Evolutionary conservation across 352 stramenopile species (phyloP).

Genomic region (Globisporangium abappressorium): DNA sequence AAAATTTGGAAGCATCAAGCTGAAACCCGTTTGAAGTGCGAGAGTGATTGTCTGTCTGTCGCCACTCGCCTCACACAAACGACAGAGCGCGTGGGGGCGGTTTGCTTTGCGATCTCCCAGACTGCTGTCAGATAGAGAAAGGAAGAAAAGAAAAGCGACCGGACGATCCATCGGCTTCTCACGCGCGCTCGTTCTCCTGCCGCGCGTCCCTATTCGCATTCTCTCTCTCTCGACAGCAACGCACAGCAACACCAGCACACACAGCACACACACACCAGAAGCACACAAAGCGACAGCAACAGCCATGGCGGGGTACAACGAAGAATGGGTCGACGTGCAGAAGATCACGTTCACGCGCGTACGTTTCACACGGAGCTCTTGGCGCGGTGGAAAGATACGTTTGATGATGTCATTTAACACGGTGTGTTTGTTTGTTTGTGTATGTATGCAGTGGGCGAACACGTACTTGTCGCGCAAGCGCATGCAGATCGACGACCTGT

Average conservation of each 20-base stretch:
- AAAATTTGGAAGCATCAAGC: background rate
- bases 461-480: constrained; percentile 86
- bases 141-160: constrained; percentile 8
- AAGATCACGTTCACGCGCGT: constrained; percentile 91
- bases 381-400: background rate
- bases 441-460: constrained; percentile 74
- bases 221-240: constrained; percentile 1
- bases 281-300: constrained; percentile 7
- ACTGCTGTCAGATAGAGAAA: background rate
- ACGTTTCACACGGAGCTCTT: constrained; percentile 16
- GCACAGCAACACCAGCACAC: background rate
- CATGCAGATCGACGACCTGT: constrained; percentile 89
- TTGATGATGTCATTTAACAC: background rate
- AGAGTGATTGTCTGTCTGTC: constrained; percentile 9
- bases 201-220: constrained; percentile 7
- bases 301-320: constrained; percentile 59
- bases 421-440: background rate
- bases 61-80: background rate
- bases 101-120: constrained; percentile 3
- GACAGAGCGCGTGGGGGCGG: background rate
- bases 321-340: constrained; percentile 90
- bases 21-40: constrained; percentile 2
- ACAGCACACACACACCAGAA: background rate
- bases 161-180: constrained; percentile 5
- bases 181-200: background rate